Evolutionary conservation across 352 stramenopile species (phyloP), one percentile per base, ranked within the genome.

Genomic region (Globisporangium middletonii): DNA sequence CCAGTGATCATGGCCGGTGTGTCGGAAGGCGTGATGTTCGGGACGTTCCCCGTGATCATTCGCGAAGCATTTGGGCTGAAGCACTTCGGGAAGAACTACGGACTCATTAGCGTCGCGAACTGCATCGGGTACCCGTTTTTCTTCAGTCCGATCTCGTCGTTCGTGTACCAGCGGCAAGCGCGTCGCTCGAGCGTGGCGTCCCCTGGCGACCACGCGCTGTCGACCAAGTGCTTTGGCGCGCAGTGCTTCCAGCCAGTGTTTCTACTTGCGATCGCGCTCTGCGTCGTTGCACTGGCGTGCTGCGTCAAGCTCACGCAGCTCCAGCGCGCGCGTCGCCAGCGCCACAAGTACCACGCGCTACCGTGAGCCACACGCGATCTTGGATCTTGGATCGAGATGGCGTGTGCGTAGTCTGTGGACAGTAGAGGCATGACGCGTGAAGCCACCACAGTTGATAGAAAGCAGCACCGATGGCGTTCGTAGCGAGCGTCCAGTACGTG

Each of bases 61-160:
- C 84, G 84, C 35, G 84, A 94, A 47, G 71, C 84, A 41, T 94
- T 92, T 56, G 84, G 84, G 15, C 45, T 86, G 23, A 68, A 67
- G 42, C 79, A 94, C 64, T 92, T 87, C 66, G 84, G 84, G 49
- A 92, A 92, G 59, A 94, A 94, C 62, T 94, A 88, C 55, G 84
- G 84, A 6, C 72, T 92, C 47, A 62, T 94, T 51, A 90, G 80
- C 35, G 59, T 92, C 26, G 84, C 84, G 48, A 94, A 92, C 66
- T 88, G 75, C 55, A 76, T 92, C 45, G 84, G 84, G 8, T 94
- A 89, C 52, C 84, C 84, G 41, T 72, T 94, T 18, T 68, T 92
- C 57, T 83, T 82, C 49, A 88, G 82, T 48, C 84, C 84, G 12
- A 60, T 94, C 28, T 81, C 80, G 46, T 91, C 82, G 27, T 86